Evolutionary conservation across 345 rosid genomes (phyloP).

Genomic region (Erodium maritimum): DNA sequence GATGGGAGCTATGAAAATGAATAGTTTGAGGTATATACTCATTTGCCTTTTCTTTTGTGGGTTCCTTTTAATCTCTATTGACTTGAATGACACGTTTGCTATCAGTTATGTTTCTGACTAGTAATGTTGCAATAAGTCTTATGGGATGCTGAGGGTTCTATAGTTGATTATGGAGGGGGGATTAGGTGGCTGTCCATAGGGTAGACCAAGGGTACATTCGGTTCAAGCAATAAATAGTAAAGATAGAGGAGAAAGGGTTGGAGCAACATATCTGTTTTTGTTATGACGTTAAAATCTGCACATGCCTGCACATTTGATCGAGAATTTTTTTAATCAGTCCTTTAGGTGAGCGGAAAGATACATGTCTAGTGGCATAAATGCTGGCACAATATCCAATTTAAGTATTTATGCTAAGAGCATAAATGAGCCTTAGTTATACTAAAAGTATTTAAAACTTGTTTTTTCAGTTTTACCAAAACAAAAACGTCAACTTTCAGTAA

Average conservation of each 20-base stretch:
- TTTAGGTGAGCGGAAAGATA: too few relatives aligned
- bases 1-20: conserved; percentile 23
- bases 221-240: too few relatives aligned
- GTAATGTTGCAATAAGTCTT: neutral
- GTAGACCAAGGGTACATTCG: neutral
- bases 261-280: too few relatives aligned
- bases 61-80: neutral
- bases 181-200: neutral
- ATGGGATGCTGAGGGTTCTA: neutral
- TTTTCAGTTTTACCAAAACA: neutral
- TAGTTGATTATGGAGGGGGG: neutral
- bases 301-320: too few relatives aligned
- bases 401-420: too few relatives aligned
- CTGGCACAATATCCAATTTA: neutral
- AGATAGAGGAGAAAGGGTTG: neutral
- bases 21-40: conserved; percentile 35
- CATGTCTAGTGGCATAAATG: neutral
- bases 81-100: neutral
- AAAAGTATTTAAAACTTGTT: too few relatives aligned
- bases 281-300: too few relatives aligned
- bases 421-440: neutral
- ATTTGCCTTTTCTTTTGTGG: neutral
- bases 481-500: neutral
- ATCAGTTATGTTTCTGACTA: neutral
- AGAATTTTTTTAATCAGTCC: too few relatives aligned